A percentile compares a stretch with the other conserved stretches of the same genome.
phyloP scores from a whole-genome alignment of 2,329 filamentous ascomycete species.

The Pseudocercospora macadamiae region DNA sequence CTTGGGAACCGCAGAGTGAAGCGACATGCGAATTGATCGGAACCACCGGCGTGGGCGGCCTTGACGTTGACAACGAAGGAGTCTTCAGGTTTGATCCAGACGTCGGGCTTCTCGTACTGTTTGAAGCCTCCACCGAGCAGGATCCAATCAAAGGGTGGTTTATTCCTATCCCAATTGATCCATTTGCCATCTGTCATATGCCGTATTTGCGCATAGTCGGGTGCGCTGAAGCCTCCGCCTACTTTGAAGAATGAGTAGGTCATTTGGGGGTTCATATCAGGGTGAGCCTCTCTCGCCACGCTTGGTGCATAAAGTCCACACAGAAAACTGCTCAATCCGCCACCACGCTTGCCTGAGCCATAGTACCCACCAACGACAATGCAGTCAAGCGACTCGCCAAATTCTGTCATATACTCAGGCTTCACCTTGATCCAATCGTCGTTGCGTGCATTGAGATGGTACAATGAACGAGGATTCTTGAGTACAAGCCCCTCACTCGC shows the following conservation, averaged over 20 bases:
- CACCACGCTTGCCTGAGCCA: slow-evolving; percentile 82
- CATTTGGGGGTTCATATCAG: slow-evolving; percentile 63
- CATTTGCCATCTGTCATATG: slow-evolving; percentile 91
- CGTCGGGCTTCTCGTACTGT: slow-evolving; percentile 79
- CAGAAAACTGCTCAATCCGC: slow-evolving; percentile 81
- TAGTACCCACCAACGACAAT: slow-evolving; percentile 91
- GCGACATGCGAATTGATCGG: slow-evolving; percentile 75
- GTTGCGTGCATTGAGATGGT: slow-evolving; percentile 84
- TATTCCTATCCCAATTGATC: slow-evolving; percentile 78
- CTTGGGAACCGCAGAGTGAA: slow-evolving; percentile 88
- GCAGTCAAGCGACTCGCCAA: slow-evolving; percentile 89
- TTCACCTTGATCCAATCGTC: slow-evolving; percentile 99
- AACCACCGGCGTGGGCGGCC: slow-evolving; percentile 74
- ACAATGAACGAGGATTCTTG: slow-evolving; percentile 88
- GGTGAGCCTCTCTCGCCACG: not conserved
- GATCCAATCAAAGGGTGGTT: slow-evolving; percentile 76
- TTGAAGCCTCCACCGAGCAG: slow-evolving; percentile 77
- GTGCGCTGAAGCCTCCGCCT: slow-evolving; percentile 84
- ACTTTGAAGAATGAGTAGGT: slow-evolving; percentile 97
- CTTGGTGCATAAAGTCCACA: slow-evolving; percentile 65
- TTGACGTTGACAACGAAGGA: slow-evolving; percentile 89
- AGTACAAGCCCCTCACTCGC: slow-evolving; percentile 88
- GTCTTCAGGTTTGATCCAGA: slow-evolving; percentile 89
- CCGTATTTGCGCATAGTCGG: slow-evolving; percentile 81
- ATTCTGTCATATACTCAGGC: slow-evolving; percentile 96